Evolutionary conservation across 2,329 filamentous ascomycete genomes (phyloP).

Genomic region (Colletotrichum coccodes): DNA sequence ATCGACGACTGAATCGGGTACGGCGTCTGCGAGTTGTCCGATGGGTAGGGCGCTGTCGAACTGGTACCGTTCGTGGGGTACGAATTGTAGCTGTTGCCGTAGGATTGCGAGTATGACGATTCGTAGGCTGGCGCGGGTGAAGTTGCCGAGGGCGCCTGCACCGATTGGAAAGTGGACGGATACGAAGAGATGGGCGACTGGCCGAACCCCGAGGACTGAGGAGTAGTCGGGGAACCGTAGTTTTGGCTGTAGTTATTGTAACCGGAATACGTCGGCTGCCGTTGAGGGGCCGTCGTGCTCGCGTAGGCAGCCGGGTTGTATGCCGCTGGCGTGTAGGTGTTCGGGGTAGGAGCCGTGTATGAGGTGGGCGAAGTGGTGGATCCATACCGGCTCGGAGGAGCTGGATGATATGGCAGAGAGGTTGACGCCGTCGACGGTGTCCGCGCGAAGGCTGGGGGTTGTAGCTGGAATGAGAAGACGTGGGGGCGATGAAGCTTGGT

Average conservation of each 20-base stretch:
- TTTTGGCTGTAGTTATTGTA: constrained; percentile 56
- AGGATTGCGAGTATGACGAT: constrained; percentile 39
- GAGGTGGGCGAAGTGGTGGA: constrained; percentile 49
- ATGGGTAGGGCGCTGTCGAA: constrained; percentile 48
- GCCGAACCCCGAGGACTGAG: constrained; percentile 48
- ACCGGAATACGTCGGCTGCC: constrained; percentile 61
- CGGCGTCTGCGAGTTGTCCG: constrained; percentile 53
- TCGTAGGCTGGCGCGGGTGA: constrained; percentile 46
- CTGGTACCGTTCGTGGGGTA: constrained; percentile 53
- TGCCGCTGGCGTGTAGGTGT: constrained; percentile 60
- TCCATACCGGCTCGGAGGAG: constrained; percentile 49
- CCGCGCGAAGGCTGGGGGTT: constrained; percentile 76
- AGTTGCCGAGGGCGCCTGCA: constrained; percentile 42
- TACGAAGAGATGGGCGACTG: constrained; percentile 51
- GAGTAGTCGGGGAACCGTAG: constrained; percentile 49
- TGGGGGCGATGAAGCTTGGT: constrained; percentile 57
- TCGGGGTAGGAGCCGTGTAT: constrained; percentile 45
- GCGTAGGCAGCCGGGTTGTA: constrained; percentile 72
- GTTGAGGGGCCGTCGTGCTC: constrained; percentile 56
- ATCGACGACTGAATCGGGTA: constrained; percentile 65
- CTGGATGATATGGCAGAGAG: constrained; percentile 60
- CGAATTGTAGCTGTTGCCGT: constrained; percentile 40
- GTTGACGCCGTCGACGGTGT: constrained; percentile 66
- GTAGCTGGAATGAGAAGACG: constrained; percentile 65
- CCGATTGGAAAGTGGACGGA: constrained; percentile 28